phyloP scores from a whole-genome alignment of 2,329 filamentous ascomycete species.

The Nothophoma quercina region DNA sequence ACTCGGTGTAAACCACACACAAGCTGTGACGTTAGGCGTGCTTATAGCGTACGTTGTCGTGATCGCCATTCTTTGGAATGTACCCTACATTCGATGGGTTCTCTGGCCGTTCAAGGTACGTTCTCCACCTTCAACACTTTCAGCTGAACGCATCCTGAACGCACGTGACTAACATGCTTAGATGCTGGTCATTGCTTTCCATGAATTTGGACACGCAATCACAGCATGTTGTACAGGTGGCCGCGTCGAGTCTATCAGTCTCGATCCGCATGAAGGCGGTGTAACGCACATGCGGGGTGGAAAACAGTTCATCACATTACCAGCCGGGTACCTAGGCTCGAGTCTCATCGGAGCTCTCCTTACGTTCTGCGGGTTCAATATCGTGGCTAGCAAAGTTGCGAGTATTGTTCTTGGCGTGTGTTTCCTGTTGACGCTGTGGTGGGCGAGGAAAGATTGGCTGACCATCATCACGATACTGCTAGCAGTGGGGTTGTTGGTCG shows the following conservation, averaged over 20 bases:
- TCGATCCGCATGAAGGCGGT: slow-evolving; percentile 79
- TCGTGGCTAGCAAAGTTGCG: slow-evolving; percentile 80
- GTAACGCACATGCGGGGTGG: slow-evolving; percentile 81
- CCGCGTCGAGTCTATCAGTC: slow-evolving; percentile 74
- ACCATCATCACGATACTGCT: slow-evolving; percentile 74
- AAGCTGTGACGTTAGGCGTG: slow-evolving; percentile 73
- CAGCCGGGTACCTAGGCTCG: slow-evolving; percentile 80
- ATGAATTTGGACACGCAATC: slow-evolving; percentile 80
- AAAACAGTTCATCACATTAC: slow-evolving; percentile 72
- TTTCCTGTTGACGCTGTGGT: slow-evolving; percentile 82
- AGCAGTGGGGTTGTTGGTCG: slow-evolving; percentile 74
- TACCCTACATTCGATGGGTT: slow-evolving; percentile 76
- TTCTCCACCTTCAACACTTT: slow-evolving; percentile 1
- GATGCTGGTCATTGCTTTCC: slow-evolving; percentile 86
- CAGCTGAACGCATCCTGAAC: neutral
- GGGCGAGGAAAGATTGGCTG: slow-evolving; percentile 80
- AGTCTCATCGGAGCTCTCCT: slow-evolving; percentile 78
- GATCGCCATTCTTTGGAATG: slow-evolving; percentile 80
- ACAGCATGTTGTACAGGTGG: slow-evolving; percentile 76
- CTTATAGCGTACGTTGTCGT: slow-evolving; percentile 75
- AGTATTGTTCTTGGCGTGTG: slow-evolving; percentile 76
- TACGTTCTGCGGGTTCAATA: slow-evolving; percentile 82
- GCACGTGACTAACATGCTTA: slow-evolving; percentile 38
- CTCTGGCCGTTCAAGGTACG: slow-evolving; percentile 82
- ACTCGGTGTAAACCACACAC: slow-evolving; percentile 70